Base-by-base conservation (phyloP, 2,329 filamentous ascomycete genomes). In the Trichophyton rubrum region DNA sequence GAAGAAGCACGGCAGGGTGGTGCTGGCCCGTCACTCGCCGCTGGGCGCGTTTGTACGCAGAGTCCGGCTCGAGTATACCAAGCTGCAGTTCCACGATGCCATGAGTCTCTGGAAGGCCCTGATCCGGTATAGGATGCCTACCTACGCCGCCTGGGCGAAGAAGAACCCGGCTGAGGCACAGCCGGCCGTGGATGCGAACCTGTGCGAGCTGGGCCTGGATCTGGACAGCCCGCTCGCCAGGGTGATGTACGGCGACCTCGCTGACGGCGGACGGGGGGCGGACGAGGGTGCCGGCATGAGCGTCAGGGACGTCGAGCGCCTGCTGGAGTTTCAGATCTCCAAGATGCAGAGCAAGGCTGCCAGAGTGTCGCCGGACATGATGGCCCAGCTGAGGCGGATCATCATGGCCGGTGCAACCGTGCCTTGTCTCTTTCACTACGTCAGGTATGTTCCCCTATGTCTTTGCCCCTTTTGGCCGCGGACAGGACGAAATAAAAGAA, bases 321-420 rank as follows among this genome's bases (percentile, higher is more conserved):
- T 96, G 30, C 75, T 97, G 20, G 89, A 95, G 66, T 95, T 93
- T 66, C 91, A 96, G 69, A 86, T 97, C 41, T 86, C 89, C 64
- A 85, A 90, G 71, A 84, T 96, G 75, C 91, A 96, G 71, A 88
- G 87, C 86, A 82, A 87, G 65, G 92, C 92, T 8, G 87, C 82
- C 62, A 82, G 92, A 66, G 83, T 96, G 45, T 88, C 92, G 0
- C 75, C 85, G 15, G 84, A 85, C 59, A 85, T 96, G 72, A 85
- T 84, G 60, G 75, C 79, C n/a, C 83, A 86, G 63, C 84, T 96
- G 59, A 81, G 83, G 40, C 79, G 80, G 56, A 82, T 95, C 67
- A 74, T 93, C 11, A 79, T 81, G 30, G 84, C 86, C 15, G 85
- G 84, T 59, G 80, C 81, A 58, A 76, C 85, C n/a, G 77, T 87